A percentile compares a stretch with the other conserved stretches of the same genome.
These are phyloP conservation scores for Crotalaria pallida DNA, from an alignment of 306 rosid genomes.

Conservation along the genomic window DNA sequence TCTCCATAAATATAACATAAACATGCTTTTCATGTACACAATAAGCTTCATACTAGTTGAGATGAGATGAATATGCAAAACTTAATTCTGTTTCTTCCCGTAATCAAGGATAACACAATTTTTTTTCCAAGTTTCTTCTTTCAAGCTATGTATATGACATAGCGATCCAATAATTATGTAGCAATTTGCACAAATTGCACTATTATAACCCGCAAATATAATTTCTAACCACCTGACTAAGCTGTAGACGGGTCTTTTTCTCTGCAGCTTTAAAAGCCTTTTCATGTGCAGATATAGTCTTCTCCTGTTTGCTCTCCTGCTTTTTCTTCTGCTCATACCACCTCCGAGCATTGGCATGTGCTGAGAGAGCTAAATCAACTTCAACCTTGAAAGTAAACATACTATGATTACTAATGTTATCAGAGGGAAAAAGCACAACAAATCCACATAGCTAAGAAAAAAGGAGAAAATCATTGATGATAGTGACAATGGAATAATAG, in stretches of 20 bases:
- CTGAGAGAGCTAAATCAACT: conserved; percentile 88
- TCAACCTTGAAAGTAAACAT: conserved; percentile 55
- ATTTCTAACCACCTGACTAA: conserved; percentile 61
- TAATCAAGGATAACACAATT: not conserved
- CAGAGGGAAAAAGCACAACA: not conserved
- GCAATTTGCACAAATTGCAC: conserved; percentile 19
- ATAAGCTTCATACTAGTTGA: not conserved
- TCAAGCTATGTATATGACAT: conserved; percentile 16
- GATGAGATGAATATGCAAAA: not conserved
- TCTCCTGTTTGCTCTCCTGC: conserved; percentile 93
- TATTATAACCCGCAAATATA: not conserved
- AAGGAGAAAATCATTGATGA: not conserved
- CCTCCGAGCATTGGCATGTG: conserved; percentile 93
- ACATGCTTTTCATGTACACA: not conserved
- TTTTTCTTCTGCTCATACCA: conserved; percentile 96
- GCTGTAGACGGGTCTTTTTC: conserved; percentile 91
- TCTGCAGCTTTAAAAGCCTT: conserved; percentile 98
- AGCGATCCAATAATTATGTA: conserved; percentile 4
- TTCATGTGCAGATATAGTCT: conserved; percentile 87
- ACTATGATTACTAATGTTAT: conserved; percentile 11
- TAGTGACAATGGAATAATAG: not conserved
- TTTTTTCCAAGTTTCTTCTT: conserved; percentile 12
- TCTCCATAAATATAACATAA: not conserved
- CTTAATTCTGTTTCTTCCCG: conserved; percentile 12
- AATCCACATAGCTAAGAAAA: not conserved